Evolutionary conservation across 2,329 filamentous ascomycete species (phyloP).

Genomic region (Paecilomyces fulvus): DNA sequence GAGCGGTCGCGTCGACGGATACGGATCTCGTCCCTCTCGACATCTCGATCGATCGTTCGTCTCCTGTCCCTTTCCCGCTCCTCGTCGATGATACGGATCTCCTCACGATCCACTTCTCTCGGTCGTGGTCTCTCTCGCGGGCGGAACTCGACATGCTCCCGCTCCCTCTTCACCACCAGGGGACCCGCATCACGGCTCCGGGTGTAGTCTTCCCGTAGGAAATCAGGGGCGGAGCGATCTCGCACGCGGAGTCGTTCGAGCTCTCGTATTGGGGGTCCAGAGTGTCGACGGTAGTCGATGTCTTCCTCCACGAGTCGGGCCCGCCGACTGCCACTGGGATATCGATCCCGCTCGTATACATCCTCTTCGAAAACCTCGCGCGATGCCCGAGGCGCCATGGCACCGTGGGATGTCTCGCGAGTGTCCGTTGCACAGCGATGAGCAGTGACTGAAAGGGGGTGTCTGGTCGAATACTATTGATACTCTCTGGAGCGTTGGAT

Average conservation of each 20-base stretch:
- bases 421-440: background rate
- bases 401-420: background rate
- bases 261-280: slow-evolving; percentile 37
- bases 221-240: slow-evolving; percentile 26
- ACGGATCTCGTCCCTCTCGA: slow-evolving; percentile 25
- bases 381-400: slow-evolving; percentile 24
- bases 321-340: slow-evolving; percentile 15
- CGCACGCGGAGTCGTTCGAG: slow-evolving; percentile 33
- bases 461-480: background rate
- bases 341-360: slow-evolving; percentile 17
- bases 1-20: slow-evolving; percentile 22
- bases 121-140: slow-evolving; percentile 10
- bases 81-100: slow-evolving; percentile 16
- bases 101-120: slow-evolving; percentile 13
- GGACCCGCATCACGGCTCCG: slow-evolving; percentile 21
- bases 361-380: slow-evolving; percentile 23
- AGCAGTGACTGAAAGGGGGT: background rate
- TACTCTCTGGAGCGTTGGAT: background rate
- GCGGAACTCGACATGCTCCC: slow-evolving; percentile 19
- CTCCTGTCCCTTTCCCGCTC: slow-evolving; percentile 14
- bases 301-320: slow-evolving; percentile 22
- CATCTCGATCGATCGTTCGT: slow-evolving; percentile 6
- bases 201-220: slow-evolving; percentile 25
- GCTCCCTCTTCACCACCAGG: slow-evolving; percentile 20
- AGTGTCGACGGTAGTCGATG: slow-evolving; percentile 16